A percentile compares a stretch with the other conserved stretches of the same genome.
Evolutionary conservation across 805 yeast species (phyloP).

Genomic region (Metschnikowia baotianmanensis): DNA sequence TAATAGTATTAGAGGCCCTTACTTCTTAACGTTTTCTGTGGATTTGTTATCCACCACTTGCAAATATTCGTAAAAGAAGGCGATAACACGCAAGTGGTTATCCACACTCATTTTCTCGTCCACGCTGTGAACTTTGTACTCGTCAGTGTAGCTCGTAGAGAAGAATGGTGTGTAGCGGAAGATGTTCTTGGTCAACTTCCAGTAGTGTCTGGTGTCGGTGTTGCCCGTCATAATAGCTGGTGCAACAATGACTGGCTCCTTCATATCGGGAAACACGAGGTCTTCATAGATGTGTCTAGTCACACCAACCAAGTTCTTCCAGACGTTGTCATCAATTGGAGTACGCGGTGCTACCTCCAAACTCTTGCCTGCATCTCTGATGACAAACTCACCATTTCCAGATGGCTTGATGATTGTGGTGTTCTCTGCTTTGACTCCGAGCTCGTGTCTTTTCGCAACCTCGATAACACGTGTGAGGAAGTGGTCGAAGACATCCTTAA

Average conservation of each 20-base stretch:
- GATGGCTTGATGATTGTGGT: conserved; percentile 23
- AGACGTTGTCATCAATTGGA: conserved; percentile 30
- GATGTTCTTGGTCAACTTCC: conserved; percentile 53
- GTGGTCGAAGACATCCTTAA: conserved; percentile 40
- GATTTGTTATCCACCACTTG: conserved; percentile 15
- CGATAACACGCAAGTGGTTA: conserved; percentile 33
- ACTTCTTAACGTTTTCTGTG: conserved; percentile 7
- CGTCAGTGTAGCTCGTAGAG: conserved; percentile 15
- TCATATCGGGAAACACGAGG: conserved; percentile 22
- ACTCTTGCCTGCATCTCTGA: conserved; percentile 21
- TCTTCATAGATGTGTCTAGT: conserved; percentile 22
- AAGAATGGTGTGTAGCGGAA: conserved; percentile 44
- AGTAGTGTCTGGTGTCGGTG: conserved; percentile 61
- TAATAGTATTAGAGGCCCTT: too few species aligned
- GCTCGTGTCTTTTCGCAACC: conserved; percentile 46
- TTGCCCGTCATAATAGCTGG: conserved; percentile 57
- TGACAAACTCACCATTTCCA: conserved; percentile 41
- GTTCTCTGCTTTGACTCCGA: conserved; percentile 47
- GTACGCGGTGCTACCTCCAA: conserved; percentile 56
- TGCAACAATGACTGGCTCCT: conserved; percentile 36
- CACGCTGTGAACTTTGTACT: conserved; percentile 32
- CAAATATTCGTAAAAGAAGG: conserved; percentile 37
- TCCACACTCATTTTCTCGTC: conserved; percentile 33
- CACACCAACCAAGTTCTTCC: conserved; percentile 19
- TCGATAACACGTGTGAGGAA: conserved; percentile 33